phyloP scores from a whole-genome alignment of 768 basidiomycete species.

The Austroboletus eburneus region DNA sequence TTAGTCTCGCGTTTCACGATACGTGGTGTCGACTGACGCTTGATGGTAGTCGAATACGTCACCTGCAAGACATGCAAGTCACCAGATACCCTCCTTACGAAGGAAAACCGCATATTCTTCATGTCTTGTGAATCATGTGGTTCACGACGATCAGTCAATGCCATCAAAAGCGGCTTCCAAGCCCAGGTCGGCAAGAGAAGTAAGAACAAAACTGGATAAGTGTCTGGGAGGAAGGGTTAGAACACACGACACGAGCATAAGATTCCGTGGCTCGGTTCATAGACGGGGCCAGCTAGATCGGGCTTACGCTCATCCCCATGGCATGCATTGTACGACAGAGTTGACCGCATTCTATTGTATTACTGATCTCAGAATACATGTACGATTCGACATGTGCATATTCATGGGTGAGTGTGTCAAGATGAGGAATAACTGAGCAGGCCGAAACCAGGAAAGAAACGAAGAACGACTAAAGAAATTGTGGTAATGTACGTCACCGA shows the following conservation, averaged over 20 bases:
- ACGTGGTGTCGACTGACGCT: background rate
- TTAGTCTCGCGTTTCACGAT: conserved; percentile 35
- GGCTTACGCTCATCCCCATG: background rate
- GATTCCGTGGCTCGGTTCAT: conserved; percentile 1
- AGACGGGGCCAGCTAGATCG: conserved; percentile 1
- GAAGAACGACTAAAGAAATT: conserved; percentile 5
- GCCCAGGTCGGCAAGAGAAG: conserved; percentile 89
- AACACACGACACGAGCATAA: background rate
- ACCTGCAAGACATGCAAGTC: conserved; percentile 99
- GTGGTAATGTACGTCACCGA: conserved; percentile 13
- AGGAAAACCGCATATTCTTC: conserved; percentile 99
- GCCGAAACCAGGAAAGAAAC: conserved; percentile 6
- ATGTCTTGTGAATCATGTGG: conserved; percentile 92
- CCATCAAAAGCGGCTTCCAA: conserved; percentile 99
- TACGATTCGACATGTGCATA: conserved; percentile 9
- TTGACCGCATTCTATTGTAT: conserved; percentile 17
- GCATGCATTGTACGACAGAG: conserved; percentile 11
- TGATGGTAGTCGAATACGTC: conserved; percentile 82
- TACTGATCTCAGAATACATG: conserved; percentile 21
- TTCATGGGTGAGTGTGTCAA: conserved; percentile 7
- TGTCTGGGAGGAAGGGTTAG: conserved; percentile 29
- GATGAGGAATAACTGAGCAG: conserved; percentile 11
- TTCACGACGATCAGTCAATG: conserved; percentile 84
- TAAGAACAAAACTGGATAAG: conserved; percentile 70
- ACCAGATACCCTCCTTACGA: conserved; percentile 91